phyloP scores from a whole-genome alignment of 495 filamentous ascomycete genomes.

The Penicillium bialowiezense region DNA sequence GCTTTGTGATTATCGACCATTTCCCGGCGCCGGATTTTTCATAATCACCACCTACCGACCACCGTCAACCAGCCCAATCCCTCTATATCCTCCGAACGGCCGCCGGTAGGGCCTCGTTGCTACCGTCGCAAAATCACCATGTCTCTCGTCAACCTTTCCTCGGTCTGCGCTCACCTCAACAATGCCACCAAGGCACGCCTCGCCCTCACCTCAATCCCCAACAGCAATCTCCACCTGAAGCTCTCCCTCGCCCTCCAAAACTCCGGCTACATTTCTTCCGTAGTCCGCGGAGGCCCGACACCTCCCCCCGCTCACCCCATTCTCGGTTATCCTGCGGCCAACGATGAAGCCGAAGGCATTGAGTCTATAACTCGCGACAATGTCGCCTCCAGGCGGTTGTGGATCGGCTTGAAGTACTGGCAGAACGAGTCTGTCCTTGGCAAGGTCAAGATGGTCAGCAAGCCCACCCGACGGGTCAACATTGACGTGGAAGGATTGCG shows the following conservation, averaged over 20 bases:
- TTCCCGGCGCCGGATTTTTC: background rate
- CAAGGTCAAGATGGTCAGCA: slow-evolving; percentile 66
- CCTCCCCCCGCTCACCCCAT: slow-evolving; percentile 59
- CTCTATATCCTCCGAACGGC: slow-evolving; percentile 10
- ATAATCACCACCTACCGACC: background rate
- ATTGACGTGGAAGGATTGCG: slow-evolving; percentile 59
- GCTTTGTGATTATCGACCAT: background rate
- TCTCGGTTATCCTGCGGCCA: slow-evolving; percentile 41
- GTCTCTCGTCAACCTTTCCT: slow-evolving; percentile 78
- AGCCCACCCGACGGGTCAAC: slow-evolving; percentile 70
- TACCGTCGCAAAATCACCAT: slow-evolving; percentile 48
- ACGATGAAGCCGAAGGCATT: slow-evolving; percentile 30
- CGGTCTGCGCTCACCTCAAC: slow-evolving; percentile 90
- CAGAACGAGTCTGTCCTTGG: slow-evolving; percentile 80
- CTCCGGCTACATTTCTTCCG: slow-evolving; percentile 74
- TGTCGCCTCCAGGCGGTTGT: slow-evolving; percentile 72
- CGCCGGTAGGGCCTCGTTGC: slow-evolving; percentile 23
- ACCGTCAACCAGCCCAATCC: background rate
- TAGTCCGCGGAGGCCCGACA: slow-evolving; percentile 70
- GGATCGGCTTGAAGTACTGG: slow-evolving; percentile 94
- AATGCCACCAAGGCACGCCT: slow-evolving; percentile 86
- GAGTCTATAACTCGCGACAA: slow-evolving; percentile 75
- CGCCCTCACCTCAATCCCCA: slow-evolving; percentile 81
- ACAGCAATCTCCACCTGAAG: slow-evolving; percentile 73
- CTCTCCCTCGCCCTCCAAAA: slow-evolving; percentile 77